A percentile compares a stretch with the other conserved stretches of the same genome.
phyloP scores from a whole-genome alignment of 2,329 filamentous ascomycete species.

The Sordariomycetes sp. region DNA sequence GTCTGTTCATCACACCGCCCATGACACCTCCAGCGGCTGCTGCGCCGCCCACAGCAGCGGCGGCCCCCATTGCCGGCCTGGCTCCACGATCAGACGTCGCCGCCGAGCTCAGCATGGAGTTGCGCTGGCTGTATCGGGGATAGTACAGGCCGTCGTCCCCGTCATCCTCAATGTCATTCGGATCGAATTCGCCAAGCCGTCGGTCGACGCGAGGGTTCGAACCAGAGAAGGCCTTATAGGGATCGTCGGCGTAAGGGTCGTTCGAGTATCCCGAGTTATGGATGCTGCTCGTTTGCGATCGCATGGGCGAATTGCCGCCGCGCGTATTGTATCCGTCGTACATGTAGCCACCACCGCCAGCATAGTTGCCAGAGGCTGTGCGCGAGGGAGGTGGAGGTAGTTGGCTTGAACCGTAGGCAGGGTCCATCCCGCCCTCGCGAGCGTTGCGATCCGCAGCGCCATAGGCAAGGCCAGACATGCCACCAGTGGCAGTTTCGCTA shows the following conservation, averaged over 20 bases:
- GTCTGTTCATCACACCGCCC: conserved; percentile 16
- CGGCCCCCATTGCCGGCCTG: conserved; percentile 17
- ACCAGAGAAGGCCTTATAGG: conserved; percentile 51
- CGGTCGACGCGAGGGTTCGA: conserved; percentile 34
- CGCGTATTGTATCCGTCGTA: conserved; percentile 2
- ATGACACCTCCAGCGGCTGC: conserved; percentile 29
- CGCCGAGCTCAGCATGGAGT: conserved; percentile 51
- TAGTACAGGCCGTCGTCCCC: conserved; percentile 74
- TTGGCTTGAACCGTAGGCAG: conserved; percentile 35
- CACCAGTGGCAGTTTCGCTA: conserved; percentile 50
- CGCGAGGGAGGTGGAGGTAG: conserved; percentile 27
- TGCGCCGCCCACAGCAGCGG: conserved; percentile 34
- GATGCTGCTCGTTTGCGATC: conserved; percentile 1
- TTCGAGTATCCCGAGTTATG: conserved; percentile 4
- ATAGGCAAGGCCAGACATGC: conserved; percentile 59
- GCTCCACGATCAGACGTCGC: conserved; percentile 24
- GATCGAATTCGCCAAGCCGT: conserved; percentile 56
- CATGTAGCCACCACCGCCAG: conserved; percentile 1
- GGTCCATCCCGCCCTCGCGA: conserved; percentile 56
- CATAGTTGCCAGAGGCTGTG: neutral
- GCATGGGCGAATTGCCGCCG: neutral
- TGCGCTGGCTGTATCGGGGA: conserved; percentile 30
- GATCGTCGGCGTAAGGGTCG: conserved; percentile 39
- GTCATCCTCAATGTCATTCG: conserved; percentile 75
- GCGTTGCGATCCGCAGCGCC: conserved; percentile 56